Percentiles rank a stretch among this genome's conserved stretches.
phyloP scores from a whole-genome alignment of 306 rosid genomes.

The Castanea mollissima region DNA sequence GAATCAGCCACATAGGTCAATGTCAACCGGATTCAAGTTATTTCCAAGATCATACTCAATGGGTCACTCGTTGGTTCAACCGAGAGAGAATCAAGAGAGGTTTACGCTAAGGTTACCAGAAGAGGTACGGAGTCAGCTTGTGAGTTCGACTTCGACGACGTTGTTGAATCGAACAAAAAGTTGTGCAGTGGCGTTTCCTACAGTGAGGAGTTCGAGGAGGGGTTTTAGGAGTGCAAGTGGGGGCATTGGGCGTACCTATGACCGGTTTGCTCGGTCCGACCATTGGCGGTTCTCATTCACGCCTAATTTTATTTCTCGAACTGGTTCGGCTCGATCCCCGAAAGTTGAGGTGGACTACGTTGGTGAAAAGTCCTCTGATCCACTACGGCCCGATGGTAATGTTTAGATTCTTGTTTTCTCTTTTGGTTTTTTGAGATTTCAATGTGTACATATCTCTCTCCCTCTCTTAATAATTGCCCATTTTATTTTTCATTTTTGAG shows the following conservation, averaged over 20 bases:
- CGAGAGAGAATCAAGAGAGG: conserved; percentile 49
- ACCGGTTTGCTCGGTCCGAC: conserved; percentile 26
- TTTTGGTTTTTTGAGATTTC: background rate
- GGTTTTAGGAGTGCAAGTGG: conserved; percentile 51
- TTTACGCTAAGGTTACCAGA: conserved; percentile 74
- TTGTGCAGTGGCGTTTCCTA: conserved; percentile 34
- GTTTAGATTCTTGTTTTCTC: background rate
- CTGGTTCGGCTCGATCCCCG: conserved; percentile 23
- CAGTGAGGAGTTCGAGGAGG: conserved; percentile 51
- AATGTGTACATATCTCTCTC: background rate
- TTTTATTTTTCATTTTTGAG: too few relatives aligned
- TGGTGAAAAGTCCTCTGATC: conserved; percentile 52
- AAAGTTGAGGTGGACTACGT: conserved; percentile 19
- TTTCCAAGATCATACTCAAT: conserved; percentile 60
- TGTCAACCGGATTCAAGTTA: conserved; percentile 47
- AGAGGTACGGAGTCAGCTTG: conserved; percentile 55
- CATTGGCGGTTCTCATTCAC: conserved; percentile 38
- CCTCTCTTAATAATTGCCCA: background rate
- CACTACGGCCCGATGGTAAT: conserved; percentile 18
- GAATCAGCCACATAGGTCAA: conserved; percentile 37
- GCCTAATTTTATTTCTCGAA: conserved; percentile 34
- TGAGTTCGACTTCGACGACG: conserved; percentile 31
- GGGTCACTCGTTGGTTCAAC: conserved; percentile 51
- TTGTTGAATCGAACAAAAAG: conserved; percentile 35
- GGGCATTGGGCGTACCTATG: conserved; percentile 24